Base-by-base conservation (phyloP, 495 filamentous ascomycete genomes). In the Lasiosphaeria miniovina region DNA sequence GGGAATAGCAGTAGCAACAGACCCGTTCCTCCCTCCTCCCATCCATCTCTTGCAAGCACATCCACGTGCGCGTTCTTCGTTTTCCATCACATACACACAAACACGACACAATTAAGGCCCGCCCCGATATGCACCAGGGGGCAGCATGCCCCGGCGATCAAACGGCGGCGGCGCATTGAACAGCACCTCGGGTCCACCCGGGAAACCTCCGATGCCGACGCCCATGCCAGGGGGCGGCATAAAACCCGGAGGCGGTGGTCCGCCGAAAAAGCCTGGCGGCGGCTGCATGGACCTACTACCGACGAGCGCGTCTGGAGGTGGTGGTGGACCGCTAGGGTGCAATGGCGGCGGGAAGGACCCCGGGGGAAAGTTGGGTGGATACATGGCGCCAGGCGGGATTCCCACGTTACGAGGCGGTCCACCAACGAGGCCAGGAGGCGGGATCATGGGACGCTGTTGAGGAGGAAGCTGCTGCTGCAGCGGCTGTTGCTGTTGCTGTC, bases 261-360 rank as follows among this genome's bases (percentile, higher is more conserved):
- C 66, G 41, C 74, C 71, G 50, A 74, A 80, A 61, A 84, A 82
- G 15, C 81, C 80, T 1, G 81, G 80, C 14, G 77, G 78, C 14
- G 74, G 73, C 54, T 67, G 69, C 74, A 81, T 80, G 59, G 70
- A 69, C 12, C 74, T 61, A 24, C 24, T 2, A 24, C 24, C 24
- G 24, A 24, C 24, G 24, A 24, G 24, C 24, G 24, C 24, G 24
- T 24, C 24, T 24, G 24, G 24, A 0, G 68, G 64, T 51, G 68
- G 62, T 1, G 40, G 49, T 15, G 67, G 75, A 10, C 71, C 76
- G 31, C 67, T 63, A 70, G 81, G 72, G 36, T 61, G 71, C 6
- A 82, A 78, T 8, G 75, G 78, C 40, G 70, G 72, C 3, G 73
- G 65, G 62, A 79, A 62, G 60, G 70, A 41, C 41, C 61, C 24